A percentile compares a stretch with the other conserved stretches of the same genome.
Conservation (phyloP, 2,329 filamentous ascomycete genomes). For the Moelleriella libera region DNA sequence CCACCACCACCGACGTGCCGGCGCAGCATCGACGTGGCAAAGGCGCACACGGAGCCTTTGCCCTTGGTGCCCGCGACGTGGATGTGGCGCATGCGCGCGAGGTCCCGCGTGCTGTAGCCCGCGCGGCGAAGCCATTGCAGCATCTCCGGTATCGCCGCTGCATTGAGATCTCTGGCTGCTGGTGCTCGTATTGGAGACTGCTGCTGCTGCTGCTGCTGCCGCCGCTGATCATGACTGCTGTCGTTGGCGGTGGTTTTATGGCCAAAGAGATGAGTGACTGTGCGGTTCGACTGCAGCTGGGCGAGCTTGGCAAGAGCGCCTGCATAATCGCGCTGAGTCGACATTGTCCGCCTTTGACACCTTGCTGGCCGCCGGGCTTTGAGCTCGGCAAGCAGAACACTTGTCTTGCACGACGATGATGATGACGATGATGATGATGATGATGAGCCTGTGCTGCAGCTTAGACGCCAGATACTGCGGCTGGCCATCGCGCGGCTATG, state of each 20-base stretch:
- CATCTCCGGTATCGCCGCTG: constrained; percentile 69
- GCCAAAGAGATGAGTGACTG: constrained; percentile 39
- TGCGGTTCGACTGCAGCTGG: constrained; percentile 65
- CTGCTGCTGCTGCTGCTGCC: neutral
- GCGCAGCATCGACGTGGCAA: constrained; percentile 64
- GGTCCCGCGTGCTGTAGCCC: constrained; percentile 46
- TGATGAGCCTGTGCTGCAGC: no score
- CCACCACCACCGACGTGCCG: constrained; percentile 13
- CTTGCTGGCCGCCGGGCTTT: constrained; percentile 4
- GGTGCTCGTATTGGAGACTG: constrained; percentile 24
- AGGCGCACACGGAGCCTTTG: constrained; percentile 80
- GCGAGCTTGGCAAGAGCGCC: constrained; percentile 63
- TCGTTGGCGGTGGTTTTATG: neutral
- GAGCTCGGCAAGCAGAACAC: no score
- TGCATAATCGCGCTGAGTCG: constrained; percentile 29
- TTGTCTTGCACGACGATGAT: no score
- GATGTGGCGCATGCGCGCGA: constrained; percentile 38
- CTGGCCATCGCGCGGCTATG: no score
- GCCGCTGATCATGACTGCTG: neutral
- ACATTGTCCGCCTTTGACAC: no score
- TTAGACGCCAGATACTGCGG: no score
- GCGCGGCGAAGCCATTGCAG: constrained; percentile 60
- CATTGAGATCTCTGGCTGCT: constrained; percentile 42
- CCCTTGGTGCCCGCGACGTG: constrained; percentile 92
- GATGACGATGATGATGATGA: no score